phyloP scores from a whole-genome alignment of 2,329 filamentous ascomycete species.

The Penicillium sp. region DNA sequence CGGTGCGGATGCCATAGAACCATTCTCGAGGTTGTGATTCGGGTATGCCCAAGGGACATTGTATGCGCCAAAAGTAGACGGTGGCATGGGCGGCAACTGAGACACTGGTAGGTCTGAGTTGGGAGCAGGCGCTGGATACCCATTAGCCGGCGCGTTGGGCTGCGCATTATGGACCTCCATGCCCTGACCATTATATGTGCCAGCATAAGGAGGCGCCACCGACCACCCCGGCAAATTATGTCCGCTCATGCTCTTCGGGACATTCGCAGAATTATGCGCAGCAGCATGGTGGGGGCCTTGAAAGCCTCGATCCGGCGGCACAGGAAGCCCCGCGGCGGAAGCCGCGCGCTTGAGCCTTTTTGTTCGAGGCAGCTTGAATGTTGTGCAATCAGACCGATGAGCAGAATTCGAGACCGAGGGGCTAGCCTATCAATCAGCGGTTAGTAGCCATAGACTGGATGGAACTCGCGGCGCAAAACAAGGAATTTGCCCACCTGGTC shows the following conservation, averaged over 20 bases:
- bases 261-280: neutral
- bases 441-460: neutral
- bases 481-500: neutral
- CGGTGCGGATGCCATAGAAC: neutral
- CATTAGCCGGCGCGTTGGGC: neutral
- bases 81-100: slow-evolving; percentile 1
- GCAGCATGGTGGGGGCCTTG: slow-evolving; percentile 1
- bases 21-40: neutral
- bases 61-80: slow-evolving; percentile 5
- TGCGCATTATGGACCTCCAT: neutral
- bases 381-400: neutral
- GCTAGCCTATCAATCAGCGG: neutral
- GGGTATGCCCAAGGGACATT: slow-evolving; percentile 5
- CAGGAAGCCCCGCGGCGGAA: neutral
- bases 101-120: no score
- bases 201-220: neutral
- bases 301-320: neutral
- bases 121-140: neutral
- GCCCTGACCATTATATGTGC: neutral
- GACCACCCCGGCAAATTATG: neutral
- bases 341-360: slow-evolving; percentile 16
- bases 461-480: neutral
- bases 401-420: neutral
- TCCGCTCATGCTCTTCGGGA: neutral
- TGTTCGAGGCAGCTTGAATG: slow-evolving; percentile 13